Conservation (phyloP, 1,284 basidiomycete species). For the Ganoderma leucocontextum region DNA sequence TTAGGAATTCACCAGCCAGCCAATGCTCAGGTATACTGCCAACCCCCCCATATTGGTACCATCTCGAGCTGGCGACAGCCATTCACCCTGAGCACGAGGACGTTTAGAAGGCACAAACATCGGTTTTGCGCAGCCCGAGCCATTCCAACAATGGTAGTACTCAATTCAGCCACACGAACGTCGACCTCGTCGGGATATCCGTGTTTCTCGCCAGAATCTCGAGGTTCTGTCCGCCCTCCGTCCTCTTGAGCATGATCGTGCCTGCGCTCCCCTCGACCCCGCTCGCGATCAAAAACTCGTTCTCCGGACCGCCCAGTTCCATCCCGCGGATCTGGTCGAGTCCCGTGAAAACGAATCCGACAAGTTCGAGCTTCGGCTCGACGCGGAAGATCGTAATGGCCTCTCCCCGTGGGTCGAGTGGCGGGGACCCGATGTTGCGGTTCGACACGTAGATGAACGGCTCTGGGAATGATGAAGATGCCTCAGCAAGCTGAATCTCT, state of each 20-base stretch:
- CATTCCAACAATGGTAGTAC: not conserved
- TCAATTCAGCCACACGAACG: conserved; percentile 55
- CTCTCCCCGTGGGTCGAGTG: conserved; percentile 46
- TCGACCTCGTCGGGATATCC: conserved; percentile 58
- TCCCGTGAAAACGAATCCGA: conserved; percentile 70
- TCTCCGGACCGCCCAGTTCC: conserved; percentile 62
- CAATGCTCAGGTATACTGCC: no score
- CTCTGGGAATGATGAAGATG: conserved; percentile 42
- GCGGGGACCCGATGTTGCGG: conserved; percentile 44
- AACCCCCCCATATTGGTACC: no score
- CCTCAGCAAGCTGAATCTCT: conserved; percentile 50
- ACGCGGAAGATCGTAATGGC: conserved; percentile 47
- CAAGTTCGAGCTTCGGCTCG: conserved; percentile 42
- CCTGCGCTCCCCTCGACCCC: conserved; percentile 64
- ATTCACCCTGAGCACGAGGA: no score
- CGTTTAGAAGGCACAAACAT: not conserved
- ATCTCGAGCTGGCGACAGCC: no score
- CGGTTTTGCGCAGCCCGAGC: not conserved
- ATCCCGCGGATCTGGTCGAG: conserved; percentile 70
- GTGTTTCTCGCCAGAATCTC: conserved; percentile 59
- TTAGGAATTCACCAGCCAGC: no score
- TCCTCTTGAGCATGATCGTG: conserved; percentile 61
- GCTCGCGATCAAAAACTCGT: conserved; percentile 62
- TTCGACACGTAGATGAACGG: conserved; percentile 50
- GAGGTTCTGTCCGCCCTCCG: conserved; percentile 61